Evolutionary conservation across 163 green algal genomes (phyloP).

Genomic region (Scenedesmus sp.): DNA sequence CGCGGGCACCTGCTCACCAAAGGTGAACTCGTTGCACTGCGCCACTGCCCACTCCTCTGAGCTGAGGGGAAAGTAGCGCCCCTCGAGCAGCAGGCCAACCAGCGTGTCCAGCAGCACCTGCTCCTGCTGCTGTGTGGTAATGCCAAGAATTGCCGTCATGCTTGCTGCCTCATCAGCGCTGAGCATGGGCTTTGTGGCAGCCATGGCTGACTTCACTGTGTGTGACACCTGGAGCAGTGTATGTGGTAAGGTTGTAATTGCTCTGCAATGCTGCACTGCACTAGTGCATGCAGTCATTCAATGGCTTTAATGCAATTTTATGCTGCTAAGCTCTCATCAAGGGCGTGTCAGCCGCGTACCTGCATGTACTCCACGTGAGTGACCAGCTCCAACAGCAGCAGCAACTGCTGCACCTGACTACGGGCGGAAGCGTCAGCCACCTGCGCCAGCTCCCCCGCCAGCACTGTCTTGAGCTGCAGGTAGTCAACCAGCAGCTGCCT

Average conservation of each 20-base stretch:
- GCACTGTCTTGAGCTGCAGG: background rate
- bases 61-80: slow-evolving; percentile 66
- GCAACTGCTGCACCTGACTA: slow-evolving; percentile 6
- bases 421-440: background rate
- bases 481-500: slow-evolving; percentile 29
- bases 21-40: slow-evolving; percentile 64
- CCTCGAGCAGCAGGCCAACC: slow-evolving; percentile 55
- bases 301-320: background rate
- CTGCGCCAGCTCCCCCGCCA: background rate
- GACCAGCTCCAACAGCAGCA: slow-evolving; percentile 29
- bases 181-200: background rate
- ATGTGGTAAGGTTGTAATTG: background rate
- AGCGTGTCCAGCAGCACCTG: slow-evolving; percentile 44
- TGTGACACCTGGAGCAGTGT: background rate
- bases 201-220: slow-evolving; percentile 12
- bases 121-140: background rate
- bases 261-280: background rate
- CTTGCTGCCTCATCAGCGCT: background rate
- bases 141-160: background rate
- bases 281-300: background rate
- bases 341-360: background rate
- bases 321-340: background rate
- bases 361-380: slow-evolving; percentile 37
- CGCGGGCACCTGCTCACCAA: slow-evolving; percentile 14
- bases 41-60: slow-evolving; percentile 63